Evolutionary conservation across 139 green algal genomes (phyloP).

Genomic region (Coelastrella sp.): DNA sequence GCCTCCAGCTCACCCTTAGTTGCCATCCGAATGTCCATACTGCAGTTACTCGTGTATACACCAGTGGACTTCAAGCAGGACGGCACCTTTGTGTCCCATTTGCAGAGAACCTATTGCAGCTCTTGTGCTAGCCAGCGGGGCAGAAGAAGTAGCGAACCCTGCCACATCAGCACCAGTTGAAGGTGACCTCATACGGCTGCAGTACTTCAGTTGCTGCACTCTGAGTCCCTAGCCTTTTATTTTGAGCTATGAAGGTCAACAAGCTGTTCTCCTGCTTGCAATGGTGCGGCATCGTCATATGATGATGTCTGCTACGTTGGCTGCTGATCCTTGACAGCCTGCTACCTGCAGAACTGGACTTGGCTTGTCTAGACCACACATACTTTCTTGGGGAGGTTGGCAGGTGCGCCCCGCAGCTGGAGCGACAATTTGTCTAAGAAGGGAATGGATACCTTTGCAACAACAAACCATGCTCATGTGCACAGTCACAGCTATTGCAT

Average conservation of each 20-base stretch:
- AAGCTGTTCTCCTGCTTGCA: no score
- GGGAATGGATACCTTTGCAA: no score
- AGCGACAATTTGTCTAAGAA: no score
- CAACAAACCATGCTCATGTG: no score
- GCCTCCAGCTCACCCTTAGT: not conserved
- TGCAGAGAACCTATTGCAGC: not conserved
- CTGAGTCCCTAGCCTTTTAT: no score
- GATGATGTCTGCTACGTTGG: no score
- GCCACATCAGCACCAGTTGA: not conserved
- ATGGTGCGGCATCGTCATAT: no score
- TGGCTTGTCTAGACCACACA: conserved; percentile 36
- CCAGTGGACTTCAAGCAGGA: conserved; percentile 16
- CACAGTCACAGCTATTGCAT: no score
- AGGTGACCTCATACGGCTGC: not conserved
- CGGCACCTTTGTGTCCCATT: not conserved
- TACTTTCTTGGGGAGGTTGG: conserved; percentile 34
- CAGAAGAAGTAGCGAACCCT: not conserved
- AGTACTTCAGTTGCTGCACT: no score
- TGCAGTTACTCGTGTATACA: conserved; percentile 23
- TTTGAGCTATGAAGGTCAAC: no score
- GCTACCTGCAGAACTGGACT: conserved; percentile 9
- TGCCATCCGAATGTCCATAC: not conserved
- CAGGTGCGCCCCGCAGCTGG: not conserved
- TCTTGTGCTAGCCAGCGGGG: not conserved
- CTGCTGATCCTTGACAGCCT: no score